Percentiles rank a stretch among this genome's conserved stretches.
Evolutionary conservation across 305 asterid genomes (phyloP).

Genomic region (Solanum hybrid): DNA sequence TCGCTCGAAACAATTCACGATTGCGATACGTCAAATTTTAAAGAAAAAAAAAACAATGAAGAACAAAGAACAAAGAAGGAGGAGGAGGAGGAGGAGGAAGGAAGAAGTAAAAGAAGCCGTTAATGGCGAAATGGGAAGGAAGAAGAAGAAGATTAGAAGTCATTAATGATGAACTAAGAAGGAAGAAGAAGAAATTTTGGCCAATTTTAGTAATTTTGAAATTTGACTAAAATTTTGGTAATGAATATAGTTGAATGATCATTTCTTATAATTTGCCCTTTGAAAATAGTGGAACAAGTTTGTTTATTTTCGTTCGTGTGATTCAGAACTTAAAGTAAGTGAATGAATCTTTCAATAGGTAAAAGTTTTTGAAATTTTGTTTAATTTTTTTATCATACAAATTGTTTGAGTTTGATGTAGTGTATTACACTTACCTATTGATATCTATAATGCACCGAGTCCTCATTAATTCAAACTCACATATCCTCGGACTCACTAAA

Average conservation of each 20-base stretch:
- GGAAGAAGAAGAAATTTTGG: not conserved
- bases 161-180: not conserved
- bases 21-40: not conserved
- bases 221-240: not conserved
- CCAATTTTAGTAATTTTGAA: too few species aligned
- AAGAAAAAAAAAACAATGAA: too few species aligned
- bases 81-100: not conserved
- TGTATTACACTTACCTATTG: not conserved
- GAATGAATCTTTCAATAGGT: not conserved
- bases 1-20: not conserved
- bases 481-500: not conserved
- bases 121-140: not conserved
- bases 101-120: not conserved
- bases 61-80: not conserved
- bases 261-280: not conserved
- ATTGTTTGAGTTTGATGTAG: not conserved
- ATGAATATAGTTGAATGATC: not conserved
- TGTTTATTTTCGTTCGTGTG: not conserved
- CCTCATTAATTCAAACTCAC: not conserved
- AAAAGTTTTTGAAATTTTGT: not conserved
- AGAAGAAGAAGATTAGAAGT: not conserved
- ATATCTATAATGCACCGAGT: not conserved
- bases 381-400: not conserved
- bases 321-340: not conserved
- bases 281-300: not conserved